Evolutionary conservation across 169 alveolate genomes (phyloP), one percentile per base, ranked within the genome.

Genomic region (Theileria orientalis): DNA sequence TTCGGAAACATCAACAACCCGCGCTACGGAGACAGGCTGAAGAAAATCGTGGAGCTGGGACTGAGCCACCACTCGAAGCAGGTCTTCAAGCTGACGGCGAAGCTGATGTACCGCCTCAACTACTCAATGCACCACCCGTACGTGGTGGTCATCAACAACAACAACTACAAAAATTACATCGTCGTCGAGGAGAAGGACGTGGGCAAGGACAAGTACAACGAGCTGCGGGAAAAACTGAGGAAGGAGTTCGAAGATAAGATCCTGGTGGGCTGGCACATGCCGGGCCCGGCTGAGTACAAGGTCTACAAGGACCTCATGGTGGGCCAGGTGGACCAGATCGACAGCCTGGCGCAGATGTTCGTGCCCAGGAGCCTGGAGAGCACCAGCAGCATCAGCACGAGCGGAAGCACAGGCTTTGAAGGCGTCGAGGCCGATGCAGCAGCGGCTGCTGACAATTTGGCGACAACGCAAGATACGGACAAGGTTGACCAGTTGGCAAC

Each of bases 11-110:
- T 71, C 6, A 59, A 72, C 46, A 25, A 51, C 27, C n/a, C 57
- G 37, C 35, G 69, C 27, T 67, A 69, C 27, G 37, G 61, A 27
- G 42, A 56, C 32, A 30, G 14, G 7, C 13, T 61, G 9, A 37
- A 47, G 30, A 64, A 25, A 37, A 64, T 79, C 40, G 16, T 63
- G 19, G 69, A 42, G n/a, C 37, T 68, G 16, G 87, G 87, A 3
- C 41, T 79, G 27, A 6, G 44, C 27, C 72, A 71, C 73, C 57
- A 71, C 33, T 37, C 76, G 0, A 79, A 79, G 21, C 37, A 52
- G 16, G 83, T n/a, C 11, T 79, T 70, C 46, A 79, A 79, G 51
- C 14, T 19, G 35, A 23, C 77, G 11, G 59, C 76, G 3, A 79
- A 79, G 66, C 59, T 79, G 29, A 27, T 79, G 21, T 72, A 72